Percentiles rank a stretch among this genome's conserved stretches.
phyloP scores from a whole-genome alignment of 2,329 filamentous ascomycete genomes.

The Fusarium caatingaense region DNA sequence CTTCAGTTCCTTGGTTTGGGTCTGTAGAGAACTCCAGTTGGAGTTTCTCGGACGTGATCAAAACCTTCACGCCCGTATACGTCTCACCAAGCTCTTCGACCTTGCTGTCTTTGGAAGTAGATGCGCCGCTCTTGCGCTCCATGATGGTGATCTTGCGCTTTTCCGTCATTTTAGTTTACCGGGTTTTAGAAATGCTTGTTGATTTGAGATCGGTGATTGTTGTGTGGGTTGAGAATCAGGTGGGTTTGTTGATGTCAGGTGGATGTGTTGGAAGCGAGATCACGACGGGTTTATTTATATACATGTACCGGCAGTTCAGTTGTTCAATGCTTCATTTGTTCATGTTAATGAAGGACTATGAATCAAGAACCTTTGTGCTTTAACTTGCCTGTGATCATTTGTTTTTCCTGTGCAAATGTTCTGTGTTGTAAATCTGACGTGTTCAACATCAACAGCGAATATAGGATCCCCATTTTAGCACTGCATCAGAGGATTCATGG shows the following conservation, averaged over 20 bases:
- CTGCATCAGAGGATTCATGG: neutral
- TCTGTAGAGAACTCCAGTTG: neutral
- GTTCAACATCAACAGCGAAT: neutral
- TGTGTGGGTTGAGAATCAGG: neutral
- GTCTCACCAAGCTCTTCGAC: neutral
- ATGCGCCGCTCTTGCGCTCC: neutral
- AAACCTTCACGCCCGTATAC: neutral
- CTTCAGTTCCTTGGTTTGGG: neutral
- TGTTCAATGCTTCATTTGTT: neutral
- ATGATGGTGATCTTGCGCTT: neutral
- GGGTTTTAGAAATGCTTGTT: neutral
- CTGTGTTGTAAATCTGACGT: neutral
- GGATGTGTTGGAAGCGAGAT: neutral
- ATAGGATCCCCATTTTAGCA: neutral
- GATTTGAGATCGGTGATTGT: neutral
- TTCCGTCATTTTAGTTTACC: neutral
- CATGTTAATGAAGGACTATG: fast-evolving
- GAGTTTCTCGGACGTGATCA: neutral
- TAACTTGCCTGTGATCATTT: neutral
- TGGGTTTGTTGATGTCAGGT: neutral
- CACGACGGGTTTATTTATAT: neutral
- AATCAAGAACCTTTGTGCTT: neutral
- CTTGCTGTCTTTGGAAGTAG: neutral
- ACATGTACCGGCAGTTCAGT: fast-evolving
- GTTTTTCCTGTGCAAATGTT: neutral